phyloP scores from a whole-genome alignment of 2,329 filamentous ascomycete species.

The Polytolypa hystricis region DNA sequence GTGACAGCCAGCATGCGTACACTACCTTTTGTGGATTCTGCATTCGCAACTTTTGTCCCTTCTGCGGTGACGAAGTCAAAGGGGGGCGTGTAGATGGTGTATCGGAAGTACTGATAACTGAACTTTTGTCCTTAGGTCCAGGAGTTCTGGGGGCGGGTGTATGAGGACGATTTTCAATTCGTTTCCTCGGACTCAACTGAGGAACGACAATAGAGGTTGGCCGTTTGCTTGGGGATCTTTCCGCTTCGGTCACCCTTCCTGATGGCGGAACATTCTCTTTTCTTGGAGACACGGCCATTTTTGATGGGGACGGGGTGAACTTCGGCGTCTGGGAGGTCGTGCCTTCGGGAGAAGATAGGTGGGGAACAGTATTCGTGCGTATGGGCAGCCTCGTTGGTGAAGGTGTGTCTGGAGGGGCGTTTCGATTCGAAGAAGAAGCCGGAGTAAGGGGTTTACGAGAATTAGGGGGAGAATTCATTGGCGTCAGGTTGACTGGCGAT shows the following conservation, averaged over 20 bases:
- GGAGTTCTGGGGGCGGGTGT: constrained; percentile 37
- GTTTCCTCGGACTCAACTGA: constrained; percentile 30
- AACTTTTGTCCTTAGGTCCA: constrained; percentile 25
- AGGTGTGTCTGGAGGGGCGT: constrained; percentile 5
- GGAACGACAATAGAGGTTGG: constrained; percentile 24
- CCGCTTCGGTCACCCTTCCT: constrained; percentile 21
- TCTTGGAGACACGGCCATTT: constrained; percentile 22
- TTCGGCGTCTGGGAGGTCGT: constrained; percentile 10
- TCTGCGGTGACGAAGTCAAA: constrained; percentile 56
- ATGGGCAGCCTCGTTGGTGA: constrained; percentile 5
- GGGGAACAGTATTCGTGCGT: background rate
- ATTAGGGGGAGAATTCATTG: constrained; percentile 22
- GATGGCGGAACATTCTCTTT: constrained; percentile 33
- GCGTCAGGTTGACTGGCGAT: constrained; percentile 42
- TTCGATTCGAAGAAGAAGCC: constrained; percentile 12
- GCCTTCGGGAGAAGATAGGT: no score
- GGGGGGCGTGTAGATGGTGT: constrained; percentile 21
- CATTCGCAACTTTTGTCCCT: constrained; percentile 57
- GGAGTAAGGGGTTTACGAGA: constrained; percentile 29
- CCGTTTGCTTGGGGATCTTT: constrained; percentile 24
- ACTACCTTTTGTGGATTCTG: constrained; percentile 50
- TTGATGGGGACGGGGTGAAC: constrained; percentile 14
- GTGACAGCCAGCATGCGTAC: no score
- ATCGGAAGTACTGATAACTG: constrained; percentile 22
- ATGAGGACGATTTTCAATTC: constrained; percentile 35